Conservation (phyloP, 805 yeast genomes). For the Saturnispora gosingensis region DNA sequence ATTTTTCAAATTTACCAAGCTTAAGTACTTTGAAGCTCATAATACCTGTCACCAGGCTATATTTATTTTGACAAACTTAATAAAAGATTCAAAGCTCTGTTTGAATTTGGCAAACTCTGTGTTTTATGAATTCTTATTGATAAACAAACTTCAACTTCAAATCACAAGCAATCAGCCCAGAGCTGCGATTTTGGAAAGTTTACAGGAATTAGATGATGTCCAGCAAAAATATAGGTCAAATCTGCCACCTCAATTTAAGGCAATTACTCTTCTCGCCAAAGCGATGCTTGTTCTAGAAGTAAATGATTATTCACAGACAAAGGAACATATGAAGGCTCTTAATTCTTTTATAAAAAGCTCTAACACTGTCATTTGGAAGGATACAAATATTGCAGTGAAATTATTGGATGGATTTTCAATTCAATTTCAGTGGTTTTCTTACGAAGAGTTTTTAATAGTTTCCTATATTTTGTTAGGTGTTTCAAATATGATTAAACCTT, state of each 20-base stretch:
- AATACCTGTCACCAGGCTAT: constrained; percentile 23
- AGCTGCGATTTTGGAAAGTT: constrained; percentile 13
- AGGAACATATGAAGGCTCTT: constrained; percentile 20
- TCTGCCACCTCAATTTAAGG: constrained; percentile 28
- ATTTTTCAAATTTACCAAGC: constrained; percentile 28
- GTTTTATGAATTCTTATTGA: constrained; percentile 19
- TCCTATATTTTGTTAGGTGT: constrained; percentile 37
- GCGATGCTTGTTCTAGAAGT: constrained; percentile 24
- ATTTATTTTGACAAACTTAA: constrained; percentile 11
- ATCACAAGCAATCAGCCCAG: constrained; percentile 26
- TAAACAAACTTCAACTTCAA: constrained; percentile 26
- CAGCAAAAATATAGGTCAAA: constrained; percentile 1
- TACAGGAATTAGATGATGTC: constrained; percentile 15
- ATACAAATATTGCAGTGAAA: not conserved
- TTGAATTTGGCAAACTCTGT: constrained; percentile 10
- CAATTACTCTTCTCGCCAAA: constrained; percentile 24
- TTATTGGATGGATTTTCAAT: constrained; percentile 15
- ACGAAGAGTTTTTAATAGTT: constrained; percentile 34
- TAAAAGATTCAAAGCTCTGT: constrained; percentile 6
- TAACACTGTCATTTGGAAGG: constrained; percentile 13
- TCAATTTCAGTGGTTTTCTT: constrained; percentile 32
- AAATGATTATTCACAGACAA: constrained; percentile 22
- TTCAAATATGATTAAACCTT: constrained; percentile 28
- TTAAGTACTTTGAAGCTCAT: constrained; percentile 24
- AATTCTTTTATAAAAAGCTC: constrained; percentile 18